Evolutionary conservation across 2,329 filamentous ascomycete species (phyloP), one percentile per base, ranked within the genome.

Genomic region (Triangularia setosa): DNA sequence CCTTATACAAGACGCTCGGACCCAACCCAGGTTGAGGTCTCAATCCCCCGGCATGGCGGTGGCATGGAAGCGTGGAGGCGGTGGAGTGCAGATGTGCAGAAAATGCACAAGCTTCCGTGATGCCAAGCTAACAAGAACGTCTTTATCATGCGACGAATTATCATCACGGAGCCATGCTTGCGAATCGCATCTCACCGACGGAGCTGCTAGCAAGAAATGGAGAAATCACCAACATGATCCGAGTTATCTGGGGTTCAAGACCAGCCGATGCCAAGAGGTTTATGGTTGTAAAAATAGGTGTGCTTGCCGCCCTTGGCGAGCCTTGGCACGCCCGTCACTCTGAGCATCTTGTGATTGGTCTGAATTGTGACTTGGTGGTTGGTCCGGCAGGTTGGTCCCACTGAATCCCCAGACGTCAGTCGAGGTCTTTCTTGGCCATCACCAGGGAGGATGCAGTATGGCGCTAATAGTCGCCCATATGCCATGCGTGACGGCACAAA

Each of bases 211-310:
- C n/a, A 6, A 21, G 40, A 48, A 48, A 21, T 48, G 40, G 40
- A 21, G n/a, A 48, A 33, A 14, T 33, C 30, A 33, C 30, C 30
- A 33, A 33, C 30, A 4, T 33, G 30, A 14, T 12, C 30, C 30
- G 5, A 11, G 30, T 21, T 48, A 48, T 48, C 18, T 48, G 40
- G 40, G 40, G 40, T 48, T 18, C 28, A 48, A 21, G 18, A 53
- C 40, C 58, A 23, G 40, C n/a, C 40, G 33, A 60, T 60, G 58
- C 58, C 35, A 16, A 60, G 58, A 25, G 24, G 23, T 16, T 16
- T 28, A 48, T n/a, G 28, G 52, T 16, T 25, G 58, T 62, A 65
- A 68, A 68, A 67, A 68, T 68, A 67, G 63, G 57, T n/a, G 62
- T 35, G 27, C 64, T 68, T 68, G 66, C 62, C 60, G 63, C 55